Evolutionary conservation across 305 asterid species (phyloP).

Genomic region (Solanum hybrid): DNA sequence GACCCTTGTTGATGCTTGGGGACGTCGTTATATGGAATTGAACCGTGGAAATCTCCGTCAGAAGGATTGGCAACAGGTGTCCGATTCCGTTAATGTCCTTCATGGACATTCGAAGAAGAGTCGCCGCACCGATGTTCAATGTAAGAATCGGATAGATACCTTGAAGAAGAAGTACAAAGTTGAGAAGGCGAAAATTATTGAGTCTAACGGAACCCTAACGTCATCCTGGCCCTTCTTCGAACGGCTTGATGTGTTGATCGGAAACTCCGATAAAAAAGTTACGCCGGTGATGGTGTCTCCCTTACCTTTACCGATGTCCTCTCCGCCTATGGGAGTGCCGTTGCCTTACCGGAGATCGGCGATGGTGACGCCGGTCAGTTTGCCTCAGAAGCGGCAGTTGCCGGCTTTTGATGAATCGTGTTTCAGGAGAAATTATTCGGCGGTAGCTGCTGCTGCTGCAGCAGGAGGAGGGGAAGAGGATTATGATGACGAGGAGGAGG

Average conservation of each 20-base stretch:
- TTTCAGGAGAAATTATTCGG: conserved; percentile 75
- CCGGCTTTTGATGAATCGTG: conserved; percentile 41
- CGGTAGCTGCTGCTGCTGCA: conserved; percentile 71
- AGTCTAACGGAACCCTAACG: conserved; percentile 24
- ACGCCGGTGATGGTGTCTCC: conserved; percentile 10
- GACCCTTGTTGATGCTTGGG: conserved; percentile 88
- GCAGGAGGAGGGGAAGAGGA: conserved; percentile 28
- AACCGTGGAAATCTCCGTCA: conserved; percentile 88
- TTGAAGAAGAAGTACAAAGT: conserved; percentile 35
- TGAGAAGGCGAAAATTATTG: conserved; percentile 30
- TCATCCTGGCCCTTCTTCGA: conserved; percentile 33
- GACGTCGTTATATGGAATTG: conserved; percentile 65
- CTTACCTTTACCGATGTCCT: conserved; percentile 15
- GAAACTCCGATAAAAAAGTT: conserved; percentile 13
- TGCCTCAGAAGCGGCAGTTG: conserved; percentile 53
- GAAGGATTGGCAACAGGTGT: conserved; percentile 93
- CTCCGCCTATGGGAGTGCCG: conserved; percentile 83
- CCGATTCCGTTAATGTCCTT: conserved; percentile 61
- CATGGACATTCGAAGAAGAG: conserved; percentile 83
- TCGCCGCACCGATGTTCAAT: conserved; percentile 34
- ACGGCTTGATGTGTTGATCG: conserved; percentile 21
- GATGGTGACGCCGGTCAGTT: conserved; percentile 24
- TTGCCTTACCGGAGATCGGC: conserved; percentile 27
- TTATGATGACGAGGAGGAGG: conserved; percentile 35
- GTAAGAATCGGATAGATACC: conserved; percentile 41